Base-by-base conservation (phyloP, 179 eudicot species). In the Silene vulgaris region DNA sequence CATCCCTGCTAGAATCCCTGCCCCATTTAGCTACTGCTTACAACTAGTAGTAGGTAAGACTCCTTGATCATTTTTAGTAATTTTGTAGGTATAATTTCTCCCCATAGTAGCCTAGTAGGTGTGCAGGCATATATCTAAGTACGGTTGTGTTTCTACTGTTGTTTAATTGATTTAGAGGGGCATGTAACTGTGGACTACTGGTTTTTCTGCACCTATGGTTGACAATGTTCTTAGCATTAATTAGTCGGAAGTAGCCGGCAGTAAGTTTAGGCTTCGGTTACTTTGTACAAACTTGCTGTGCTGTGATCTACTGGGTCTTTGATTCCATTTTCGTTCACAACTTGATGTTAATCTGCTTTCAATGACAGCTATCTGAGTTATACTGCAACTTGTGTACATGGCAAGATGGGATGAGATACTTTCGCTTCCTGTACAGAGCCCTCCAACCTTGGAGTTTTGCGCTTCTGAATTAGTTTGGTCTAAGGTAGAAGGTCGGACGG, bases 351-450 rank as follows among this genome's bases (percentile, higher is more conserved):
- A 45, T 43, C 57, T 0, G 72, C 8, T 69, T 69, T 20, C 3
- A 21, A 13, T 9, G 72, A 45, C 32, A 45, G 73, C 32, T 56
- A 45, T 19, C 16, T 17, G 43, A 20, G 54, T 11, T 28, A 21
- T 61, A 13, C 2, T 28, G 32, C 40, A 48, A 62, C 28, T 71
- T 43, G 68, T 70, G 75, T 72, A 74, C 90, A 94, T 94, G 98
- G 90, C 97, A 30, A 88, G 98, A 81, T 94, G 98, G 98, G 98
- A 94, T 82, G 89, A 86, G 80, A 94, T 94, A 76, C 79, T 94
- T 71, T 86, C 97, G 43, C 96, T 94, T 40, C 98, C 98, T 16
- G 97, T 94, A 68, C 98, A 94, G 80, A 92, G 84, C 77, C 98
- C 98, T 78, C 86, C 98, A 32, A 78, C 84, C 40, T 80, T 84